These are phyloP conservation scores for Triglochin maritima DNA, from an alignment of 106 monocot species.

Conservation along the genomic window DNA sequence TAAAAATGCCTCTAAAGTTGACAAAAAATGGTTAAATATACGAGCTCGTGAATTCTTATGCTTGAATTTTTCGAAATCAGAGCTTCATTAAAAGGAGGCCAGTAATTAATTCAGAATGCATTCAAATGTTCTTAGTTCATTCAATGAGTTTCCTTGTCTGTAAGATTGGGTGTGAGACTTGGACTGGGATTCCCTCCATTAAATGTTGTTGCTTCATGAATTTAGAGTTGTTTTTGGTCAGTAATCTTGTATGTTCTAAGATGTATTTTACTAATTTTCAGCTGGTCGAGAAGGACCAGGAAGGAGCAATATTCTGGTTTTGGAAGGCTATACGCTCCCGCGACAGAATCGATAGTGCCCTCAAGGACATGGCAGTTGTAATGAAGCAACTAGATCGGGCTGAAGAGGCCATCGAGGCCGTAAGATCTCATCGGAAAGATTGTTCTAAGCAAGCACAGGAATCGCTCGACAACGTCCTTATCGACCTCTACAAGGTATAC, in stretches of 20 bases:
- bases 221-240: not conserved
- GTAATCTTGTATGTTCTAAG: too few species aligned
- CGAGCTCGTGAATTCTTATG: too few species aligned
- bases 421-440: constrained; percentile 54
- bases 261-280: constrained; percentile 11
- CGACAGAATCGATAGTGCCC: constrained; percentile 64
- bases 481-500: constrained; percentile 65
- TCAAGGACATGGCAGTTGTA: constrained; percentile 82
- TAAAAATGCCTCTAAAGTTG: too few species aligned
- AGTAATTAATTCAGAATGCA: too few species aligned
- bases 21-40: too few species aligned
- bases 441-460: constrained; percentile 72
- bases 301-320: constrained; percentile 56
- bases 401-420: constrained; percentile 67
- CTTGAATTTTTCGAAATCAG: too few species aligned
- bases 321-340: constrained; percentile 75
- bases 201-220: too few species aligned
- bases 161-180: too few species aligned
- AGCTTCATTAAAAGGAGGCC: too few species aligned
- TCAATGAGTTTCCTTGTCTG: too few species aligned
- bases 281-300: constrained; percentile 74
- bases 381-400: constrained; percentile 68
- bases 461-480: constrained; percentile 77
- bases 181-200: too few species aligned
- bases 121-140: too few species aligned